A percentile compares a stretch with the other conserved stretches of the same genome.
phyloP scores from a whole-genome alignment of 352 stramenopile species.

The Lagenidium giganteum region DNA sequence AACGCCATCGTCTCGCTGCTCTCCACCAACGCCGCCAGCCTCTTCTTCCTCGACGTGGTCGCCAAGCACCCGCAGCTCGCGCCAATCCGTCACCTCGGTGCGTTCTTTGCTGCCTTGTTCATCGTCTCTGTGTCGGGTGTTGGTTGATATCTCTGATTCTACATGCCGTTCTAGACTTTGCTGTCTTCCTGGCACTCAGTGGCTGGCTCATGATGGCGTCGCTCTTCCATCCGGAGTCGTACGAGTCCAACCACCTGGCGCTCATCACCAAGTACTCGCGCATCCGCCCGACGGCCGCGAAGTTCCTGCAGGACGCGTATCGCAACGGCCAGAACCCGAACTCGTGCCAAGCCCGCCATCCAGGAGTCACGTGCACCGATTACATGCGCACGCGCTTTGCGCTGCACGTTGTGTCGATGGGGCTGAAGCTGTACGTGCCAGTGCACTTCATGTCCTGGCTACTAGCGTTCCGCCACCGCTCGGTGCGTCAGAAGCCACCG shows the following conservation, averaged over 20 bases:
- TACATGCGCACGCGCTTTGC: conserved; percentile 38
- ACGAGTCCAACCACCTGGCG: conserved; percentile 43
- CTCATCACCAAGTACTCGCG: conserved; percentile 63
- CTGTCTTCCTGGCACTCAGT: conserved; percentile 38
- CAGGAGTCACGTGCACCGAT: conserved; percentile 26
- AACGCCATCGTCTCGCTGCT: conserved; percentile 48
- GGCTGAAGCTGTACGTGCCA: conserved; percentile 44
- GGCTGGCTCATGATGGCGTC: conserved; percentile 62
- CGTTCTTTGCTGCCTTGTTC: not conserved
- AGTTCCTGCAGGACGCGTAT: conserved; percentile 33
- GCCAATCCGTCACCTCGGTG: conserved; percentile 14
- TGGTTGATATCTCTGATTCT: not conserved
- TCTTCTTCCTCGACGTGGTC: conserved; percentile 22
- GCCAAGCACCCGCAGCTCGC: conserved; percentile 25
- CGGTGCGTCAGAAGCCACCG: conserved; percentile 29
- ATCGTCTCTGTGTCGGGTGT: not conserved
- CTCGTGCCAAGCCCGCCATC: conserved; percentile 39
- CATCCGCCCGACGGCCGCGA: conserved; percentile 24
- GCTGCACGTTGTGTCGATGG: conserved; percentile 26
- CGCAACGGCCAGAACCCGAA: conserved; percentile 36
- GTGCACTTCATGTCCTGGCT: conserved; percentile 54
- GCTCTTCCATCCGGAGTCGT: conserved; percentile 57
- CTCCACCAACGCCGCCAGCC: conserved; percentile 39
- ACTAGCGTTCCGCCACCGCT: conserved; percentile 31
- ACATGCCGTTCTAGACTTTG: conserved; percentile 25